Evolutionary conservation across 768 basidiomycete genomes (phyloP), one percentile per base, ranked within the genome.

Genomic region (Pleurotus citrinopileatus): DNA sequence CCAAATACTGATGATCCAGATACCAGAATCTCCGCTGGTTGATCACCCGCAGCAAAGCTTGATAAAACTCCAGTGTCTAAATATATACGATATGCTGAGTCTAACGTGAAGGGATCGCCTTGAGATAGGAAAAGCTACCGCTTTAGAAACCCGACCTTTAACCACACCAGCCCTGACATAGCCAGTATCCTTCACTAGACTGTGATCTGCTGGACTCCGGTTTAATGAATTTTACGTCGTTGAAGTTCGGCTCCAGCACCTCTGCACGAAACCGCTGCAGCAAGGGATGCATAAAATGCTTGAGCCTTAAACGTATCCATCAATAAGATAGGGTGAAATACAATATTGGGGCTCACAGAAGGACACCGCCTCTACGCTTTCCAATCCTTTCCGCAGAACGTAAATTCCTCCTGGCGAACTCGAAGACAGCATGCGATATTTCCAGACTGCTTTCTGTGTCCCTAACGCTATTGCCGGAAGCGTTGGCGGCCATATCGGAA

Each of bases 401-500:
- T 27, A 93, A 61, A 63, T 85, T 75, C 29, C 65, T 68, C 55
- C 70, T 66, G 3, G 84, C 79, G 64, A 97, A 95, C 38, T 75
- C 68, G 55, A 88, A 81, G 0, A 91, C 94, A 2, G 87, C 83
- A 32, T 78, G 68, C 63, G 86, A 90, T 19, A 98, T 86, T 32
- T 86, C 78, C 27, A 95, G 74, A 54, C 86, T 86, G 8, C 76
- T 66, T 61, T 86, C 78, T 1, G 80, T 78, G 67, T 98, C 95
- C 46, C 76, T 75, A 0, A 70, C 67, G 15, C 75, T 66, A 56
- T 88, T 84, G 4, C 96, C 95, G 2, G 87, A 81, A 55, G 83
- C 75, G 65, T 94, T 94, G 17, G 84, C 84, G 15, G 94, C 91
- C 88, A 98, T 94, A 63, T 97, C 95, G 6, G 87, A 91, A 3